Evolutionary conservation across 164 flowering plant species (phyloP), one percentile per base, ranked within the genome.

Genomic region (Pachysandra terminalis): DNA sequence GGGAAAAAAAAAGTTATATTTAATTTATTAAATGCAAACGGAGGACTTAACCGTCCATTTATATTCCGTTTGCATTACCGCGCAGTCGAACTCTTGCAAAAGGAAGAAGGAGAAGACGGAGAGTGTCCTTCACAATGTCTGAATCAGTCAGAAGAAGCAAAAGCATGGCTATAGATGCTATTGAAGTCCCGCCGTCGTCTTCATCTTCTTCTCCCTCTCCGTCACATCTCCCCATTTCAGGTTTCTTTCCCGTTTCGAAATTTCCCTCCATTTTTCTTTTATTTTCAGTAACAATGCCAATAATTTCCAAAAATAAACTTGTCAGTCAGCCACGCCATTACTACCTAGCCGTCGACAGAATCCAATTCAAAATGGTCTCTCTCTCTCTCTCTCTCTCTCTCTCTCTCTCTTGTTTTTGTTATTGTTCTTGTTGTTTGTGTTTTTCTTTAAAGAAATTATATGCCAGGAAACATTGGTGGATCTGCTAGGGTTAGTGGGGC

Each of bases 291-390:
- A 15, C 9, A 9, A 55, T 17, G 9, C 58, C 21, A 7, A 17
- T 5, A 40, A 40, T 40, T 40, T 40, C n/a, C n/a, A n/a, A n/a
- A 40, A 40, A 40, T 23, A 1, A 21, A 1, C 56, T 9, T 45
- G 59, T 68, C 89, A 87, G 91, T 64, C 88, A 87, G 61, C 71
- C 78, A 9, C 96, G 87, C 69, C 98, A 93, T 69, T 93, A 87
- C 82, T 90, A 96, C 69, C 71, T 96, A 14, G 98, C 98, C 56
- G 98, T 96, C 17, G 98, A 96, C 72, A 79, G 99, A 53, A 78
- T 81, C 68, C 91, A 81, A 40, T 90, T 87, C 87, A 90, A 89
- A 73, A 88, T 88, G 96, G 98, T 83, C 55, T 52, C 25, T 49
- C 68, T 45, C 35, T 21, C 67, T 45, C 59, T 49, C 56, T 61